Evolutionary conservation across 345 rosid species (phyloP).

Genomic region (Heritiera fomes): DNA sequence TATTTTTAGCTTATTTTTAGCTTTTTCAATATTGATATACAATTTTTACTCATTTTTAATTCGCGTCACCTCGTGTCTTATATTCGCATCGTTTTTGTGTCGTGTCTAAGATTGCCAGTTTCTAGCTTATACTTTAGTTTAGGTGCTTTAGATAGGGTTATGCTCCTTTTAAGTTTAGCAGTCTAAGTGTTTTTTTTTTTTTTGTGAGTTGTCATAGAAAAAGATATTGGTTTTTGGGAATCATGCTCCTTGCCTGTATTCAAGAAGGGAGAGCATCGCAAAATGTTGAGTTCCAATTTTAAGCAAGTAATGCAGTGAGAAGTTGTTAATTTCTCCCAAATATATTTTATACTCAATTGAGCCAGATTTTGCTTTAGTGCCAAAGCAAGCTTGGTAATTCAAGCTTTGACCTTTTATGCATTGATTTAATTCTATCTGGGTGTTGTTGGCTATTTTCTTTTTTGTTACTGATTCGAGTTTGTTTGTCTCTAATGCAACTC

Average conservation of each 20-base stretch:
- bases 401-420: neutral
- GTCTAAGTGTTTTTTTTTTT: neutral
- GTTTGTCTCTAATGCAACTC: neutral
- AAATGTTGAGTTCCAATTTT: neutral
- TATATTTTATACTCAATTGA: neutral
- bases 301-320: neutral
- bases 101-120: no score
- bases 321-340: neutral
- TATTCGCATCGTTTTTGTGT: no score
- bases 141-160: neutral
- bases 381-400: neutral
- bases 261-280: neutral
- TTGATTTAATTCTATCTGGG: neutral
- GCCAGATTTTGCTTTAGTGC: neutral
- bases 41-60: no score
- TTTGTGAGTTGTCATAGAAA: neutral
- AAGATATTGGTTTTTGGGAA: neutral
- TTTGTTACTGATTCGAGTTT: neutral
- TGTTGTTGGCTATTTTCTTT: neutral
- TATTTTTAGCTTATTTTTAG: no score
- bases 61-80: no score
- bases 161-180: conserved; percentile 1
- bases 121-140: neutral
- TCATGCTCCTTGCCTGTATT: neutral
- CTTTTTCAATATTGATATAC: no score